Evolutionary conservation across 768 basidiomycete species (phyloP).

Genomic region (Lentinula raphanica): DNA sequence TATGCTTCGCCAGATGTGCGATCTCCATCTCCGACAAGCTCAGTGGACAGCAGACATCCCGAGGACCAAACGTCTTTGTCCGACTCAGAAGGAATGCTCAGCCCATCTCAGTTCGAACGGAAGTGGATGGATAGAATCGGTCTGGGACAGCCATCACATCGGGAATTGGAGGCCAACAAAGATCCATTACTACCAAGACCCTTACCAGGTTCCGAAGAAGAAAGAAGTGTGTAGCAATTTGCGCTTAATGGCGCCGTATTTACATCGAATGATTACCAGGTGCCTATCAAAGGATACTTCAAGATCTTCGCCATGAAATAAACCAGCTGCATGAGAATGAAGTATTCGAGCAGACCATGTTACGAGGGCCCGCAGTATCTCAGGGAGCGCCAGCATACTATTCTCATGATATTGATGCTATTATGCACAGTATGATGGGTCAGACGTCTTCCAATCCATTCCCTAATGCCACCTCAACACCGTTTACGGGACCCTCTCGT

Average conservation of each 20-base stretch:
- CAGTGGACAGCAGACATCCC: constrained; percentile 41
- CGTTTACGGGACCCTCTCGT: not conserved
- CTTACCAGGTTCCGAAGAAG: constrained; percentile 23
- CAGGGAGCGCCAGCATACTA: constrained; percentile 37
- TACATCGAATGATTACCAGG: not conserved
- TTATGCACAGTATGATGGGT: constrained; percentile 53
- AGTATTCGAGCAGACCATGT: constrained; percentile 40
- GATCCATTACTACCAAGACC: constrained; percentile 33
- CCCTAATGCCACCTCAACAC: constrained; percentile 6
- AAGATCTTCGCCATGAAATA: constrained; percentile 30
- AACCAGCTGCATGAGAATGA: constrained; percentile 42
- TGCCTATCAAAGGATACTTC: constrained; percentile 33
- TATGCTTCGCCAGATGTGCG: constrained; percentile 44
- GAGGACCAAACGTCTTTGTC: constrained; percentile 42
- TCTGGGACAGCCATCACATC: constrained; percentile 28
- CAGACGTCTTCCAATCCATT: constrained; percentile 7
- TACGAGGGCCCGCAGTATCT: constrained; percentile 40
- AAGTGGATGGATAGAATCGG: constrained; percentile 38
- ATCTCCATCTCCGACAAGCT: constrained; percentile 47
- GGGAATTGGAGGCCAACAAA: constrained; percentile 36
- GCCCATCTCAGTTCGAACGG: constrained; percentile 33
- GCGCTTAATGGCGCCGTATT: not conserved
- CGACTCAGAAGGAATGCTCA: constrained; percentile 37
- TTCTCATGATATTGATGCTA: constrained; percentile 42
- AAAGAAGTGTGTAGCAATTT: constrained; percentile 27